Percentiles rank a stretch among this genome's conserved stretches.
These are phyloP conservation scores for Apophysomyces ossiformis DNA, from an alignment of 371 early-diverging fungal genomes.

Conservation along the genomic window DNA sequence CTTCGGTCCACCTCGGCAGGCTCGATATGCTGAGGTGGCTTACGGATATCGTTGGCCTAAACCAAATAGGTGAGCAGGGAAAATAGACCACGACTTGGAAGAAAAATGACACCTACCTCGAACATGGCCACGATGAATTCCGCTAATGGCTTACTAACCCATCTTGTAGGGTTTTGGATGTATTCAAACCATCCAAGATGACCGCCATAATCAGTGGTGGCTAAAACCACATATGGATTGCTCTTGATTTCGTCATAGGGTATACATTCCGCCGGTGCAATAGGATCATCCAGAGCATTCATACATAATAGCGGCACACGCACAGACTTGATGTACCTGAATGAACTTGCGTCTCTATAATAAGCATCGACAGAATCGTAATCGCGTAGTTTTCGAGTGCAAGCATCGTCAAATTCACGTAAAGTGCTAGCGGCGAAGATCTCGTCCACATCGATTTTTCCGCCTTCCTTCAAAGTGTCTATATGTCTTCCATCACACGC, in stretches of 20 bases:
- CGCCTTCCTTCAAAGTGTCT: conserved; percentile 56
- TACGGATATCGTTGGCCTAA: conserved; percentile 30
- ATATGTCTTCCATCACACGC: conserved; percentile 46
- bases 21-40: conserved; percentile 18
- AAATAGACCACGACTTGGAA: not conserved
- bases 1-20: conserved; percentile 93
- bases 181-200: conserved; percentile 94
- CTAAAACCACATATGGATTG: conserved; percentile 89
- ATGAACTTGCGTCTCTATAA: conserved; percentile 78
- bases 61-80: not conserved
- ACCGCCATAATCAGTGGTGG: conserved; percentile 87
- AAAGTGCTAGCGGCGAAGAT: conserved; percentile 52
- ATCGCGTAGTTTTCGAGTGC: conserved; percentile 72
- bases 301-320: conserved; percentile 82
- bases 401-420: conserved; percentile 66
- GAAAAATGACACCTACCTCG: conserved; percentile 26
- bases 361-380: conserved; percentile 85
- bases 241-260: conserved; percentile 72
- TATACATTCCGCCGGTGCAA: conserved; percentile 73
- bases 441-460: conserved; percentile 56
- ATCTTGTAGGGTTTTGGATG: conserved; percentile 52
- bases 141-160: conserved; percentile 69
- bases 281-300: conserved; percentile 92
- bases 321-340: conserved; percentile 75
- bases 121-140: conserved; percentile 75